Evolutionary conservation across 2,329 filamentous ascomycete species (phyloP), one percentile per base, ranked within the genome.

Genomic region (Colletotrichum plurivorum): DNA sequence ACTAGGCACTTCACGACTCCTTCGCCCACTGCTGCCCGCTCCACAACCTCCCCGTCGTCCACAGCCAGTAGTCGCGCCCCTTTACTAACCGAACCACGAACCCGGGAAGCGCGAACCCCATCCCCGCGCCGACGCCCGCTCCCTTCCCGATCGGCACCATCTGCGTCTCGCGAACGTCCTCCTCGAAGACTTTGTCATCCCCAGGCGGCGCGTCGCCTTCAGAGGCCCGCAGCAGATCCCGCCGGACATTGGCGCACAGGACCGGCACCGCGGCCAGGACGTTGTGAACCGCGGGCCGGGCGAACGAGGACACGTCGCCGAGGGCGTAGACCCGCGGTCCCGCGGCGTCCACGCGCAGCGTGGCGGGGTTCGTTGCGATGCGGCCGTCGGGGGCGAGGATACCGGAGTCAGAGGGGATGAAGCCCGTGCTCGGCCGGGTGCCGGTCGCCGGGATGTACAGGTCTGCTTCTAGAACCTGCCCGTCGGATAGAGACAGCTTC

Each of bases 1-100:
- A 1, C 22, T 4, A 4, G 22, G 5, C 22, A 25, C 3, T 5
- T 77, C 56, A 79, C 8, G 72, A 70, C 72, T 84, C 81, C 73
- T 85, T 86, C 9, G 75, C 77, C 84, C 84, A 88, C 56, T 86
- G 83, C 63, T 83, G 83, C 16, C 85, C 86, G 75, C 76, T 85
- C 86, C 85, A 88, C 15, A 87, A 63, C 4, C 72, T 73, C 0
- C 75, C 81, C 1, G 82, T 84, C 10, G 83, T 86, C 82, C 84
- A 85, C 31, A 87, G 63, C 83, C 84, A 88, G 69, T 86, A 86
- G 69, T 87, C 83, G 18, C 84, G 75, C 1, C 85, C 84, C 72
- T 87, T 87, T 58, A 86, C 79, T 73, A 83, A 55, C 83, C 84
- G 86, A 0, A 87, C 80, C 49, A 84, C 16, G 27, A 81, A 82